phyloP scores from a whole-genome alignment of 768 basidiomycete genomes.

The Lactarius sp. region DNA sequence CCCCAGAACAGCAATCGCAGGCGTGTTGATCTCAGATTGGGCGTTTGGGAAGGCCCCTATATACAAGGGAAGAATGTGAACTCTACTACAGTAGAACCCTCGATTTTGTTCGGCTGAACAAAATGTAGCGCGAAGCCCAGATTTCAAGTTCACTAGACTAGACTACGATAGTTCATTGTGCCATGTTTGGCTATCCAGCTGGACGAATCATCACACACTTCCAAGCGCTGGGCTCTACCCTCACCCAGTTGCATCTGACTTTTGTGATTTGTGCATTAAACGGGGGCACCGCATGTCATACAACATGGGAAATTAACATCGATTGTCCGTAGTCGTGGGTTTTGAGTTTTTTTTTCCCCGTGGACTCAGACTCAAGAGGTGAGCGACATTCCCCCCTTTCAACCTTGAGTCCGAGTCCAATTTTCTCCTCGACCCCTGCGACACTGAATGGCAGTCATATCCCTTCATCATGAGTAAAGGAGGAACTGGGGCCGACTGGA shows the following conservation, averaged over 20 bases:
- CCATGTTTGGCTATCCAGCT: neutral
- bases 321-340: neutral
- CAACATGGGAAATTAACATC: neutral
- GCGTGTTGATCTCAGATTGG: slow-evolving; percentile 83
- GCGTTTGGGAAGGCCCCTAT: slow-evolving; percentile 48
- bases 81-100: neutral
- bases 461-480: too few relatives aligned
- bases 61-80: slow-evolving; percentile 20
- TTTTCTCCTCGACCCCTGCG: too few relatives aligned
- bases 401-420: too few relatives aligned
- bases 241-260: neutral
- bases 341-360: neutral
- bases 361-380: neutral
- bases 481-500: too few relatives aligned
- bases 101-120: neutral
- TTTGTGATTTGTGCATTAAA: neutral
- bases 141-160: neutral
- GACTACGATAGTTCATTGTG: neutral
- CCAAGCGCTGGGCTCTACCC: neutral
- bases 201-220: too few relatives aligned
- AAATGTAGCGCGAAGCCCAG: neutral
- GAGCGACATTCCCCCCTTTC: too few relatives aligned
- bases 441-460: too few relatives aligned
- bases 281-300: neutral
- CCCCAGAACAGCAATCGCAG: slow-evolving; percentile 74